Percentiles rank a stretch among this genome's conserved stretches.
Evolutionary conservation across 1,284 basidiomycete genomes (phyloP).

Genomic region (Apiotrichum montevideense): DNA sequence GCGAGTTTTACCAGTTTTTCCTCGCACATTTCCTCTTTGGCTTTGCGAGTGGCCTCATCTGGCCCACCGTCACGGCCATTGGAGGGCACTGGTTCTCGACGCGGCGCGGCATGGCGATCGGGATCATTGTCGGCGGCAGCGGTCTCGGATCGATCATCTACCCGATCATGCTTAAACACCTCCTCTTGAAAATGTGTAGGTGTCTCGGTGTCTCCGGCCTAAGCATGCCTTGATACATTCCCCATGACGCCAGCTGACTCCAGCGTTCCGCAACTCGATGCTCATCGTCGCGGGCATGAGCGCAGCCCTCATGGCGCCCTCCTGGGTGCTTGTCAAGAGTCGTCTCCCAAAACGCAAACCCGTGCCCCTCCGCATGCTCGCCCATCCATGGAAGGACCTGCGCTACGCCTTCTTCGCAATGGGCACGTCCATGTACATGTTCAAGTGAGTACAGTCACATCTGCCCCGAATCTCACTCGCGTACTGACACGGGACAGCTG

Average conservation of each 20-base stretch:
- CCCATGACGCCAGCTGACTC: not conserved
- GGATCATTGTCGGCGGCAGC: conserved; percentile 39
- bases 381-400: conserved; percentile 27
- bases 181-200: conserved; percentile 30
- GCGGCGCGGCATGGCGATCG: conserved; percentile 36
- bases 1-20: conserved; percentile 30
- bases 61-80: conserved; percentile 36
- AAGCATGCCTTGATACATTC: no score
- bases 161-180: conserved; percentile 39
- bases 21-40: conserved; percentile 33
- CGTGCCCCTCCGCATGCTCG: conserved; percentile 6
- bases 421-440: conserved; percentile 28
- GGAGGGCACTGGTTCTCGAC: conserved; percentile 43
- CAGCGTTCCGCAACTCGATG: conserved; percentile 36
- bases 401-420: conserved; percentile 30
- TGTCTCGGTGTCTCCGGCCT: not conserved
- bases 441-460: conserved; percentile 18
- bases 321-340: conserved; percentile 38
- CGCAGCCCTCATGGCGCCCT: conserved; percentile 35
- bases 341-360: conserved; percentile 31
- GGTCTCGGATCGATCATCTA: conserved; percentile 41
- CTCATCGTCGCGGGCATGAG: conserved; percentile 41
- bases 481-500: conserved; percentile 15
- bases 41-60: conserved; percentile 32
- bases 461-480: not conserved